Conservation (phyloP, 495 filamentous ascomycete species). For the Aspergillus kassunensis region DNA sequence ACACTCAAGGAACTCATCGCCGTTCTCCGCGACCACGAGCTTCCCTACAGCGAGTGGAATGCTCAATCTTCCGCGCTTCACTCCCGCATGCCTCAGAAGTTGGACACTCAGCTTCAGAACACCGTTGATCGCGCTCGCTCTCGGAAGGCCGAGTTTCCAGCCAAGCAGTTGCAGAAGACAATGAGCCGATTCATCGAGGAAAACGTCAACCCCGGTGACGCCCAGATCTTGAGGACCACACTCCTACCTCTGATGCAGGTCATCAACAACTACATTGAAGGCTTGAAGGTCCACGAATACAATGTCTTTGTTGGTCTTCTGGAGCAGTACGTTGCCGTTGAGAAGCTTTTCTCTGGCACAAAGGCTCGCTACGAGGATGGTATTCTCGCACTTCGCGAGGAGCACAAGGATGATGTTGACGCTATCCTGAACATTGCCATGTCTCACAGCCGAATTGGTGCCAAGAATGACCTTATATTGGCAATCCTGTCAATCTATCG, state of each 20-base stretch:
- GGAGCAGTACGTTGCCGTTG: conserved; percentile 74
- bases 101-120: conserved; percentile 74
- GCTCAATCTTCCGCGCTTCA: conserved; percentile 93
- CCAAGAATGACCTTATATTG: conserved; percentile 92
- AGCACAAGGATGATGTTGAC: conserved; percentile 86
- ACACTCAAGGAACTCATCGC: conserved; percentile 87
- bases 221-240: conserved; percentile 65
- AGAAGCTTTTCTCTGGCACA: conserved; percentile 80
- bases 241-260: conserved; percentile 76
- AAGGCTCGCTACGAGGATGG: conserved; percentile 90
- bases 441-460: conserved; percentile 84
- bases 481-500: conserved; percentile 92
- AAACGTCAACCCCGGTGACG: conserved; percentile 65
- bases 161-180: conserved; percentile 79
- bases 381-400: conserved; percentile 87
- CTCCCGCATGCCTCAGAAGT: conserved; percentile 90
- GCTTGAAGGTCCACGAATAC: conserved; percentile 88
- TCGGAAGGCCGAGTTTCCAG: conserved; percentile 84
- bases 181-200: conserved; percentile 87
- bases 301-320: conserved; percentile 73
- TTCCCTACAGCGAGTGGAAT: conserved; percentile 95
- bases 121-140: conserved; percentile 77
- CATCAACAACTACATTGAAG: conserved; percentile 79
- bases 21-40: conserved; percentile 81
- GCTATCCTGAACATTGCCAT: conserved; percentile 83